Base-by-base conservation (phyloP, 2,329 filamentous ascomycete genomes). In the Pseudopyricularia javanii region DNA sequence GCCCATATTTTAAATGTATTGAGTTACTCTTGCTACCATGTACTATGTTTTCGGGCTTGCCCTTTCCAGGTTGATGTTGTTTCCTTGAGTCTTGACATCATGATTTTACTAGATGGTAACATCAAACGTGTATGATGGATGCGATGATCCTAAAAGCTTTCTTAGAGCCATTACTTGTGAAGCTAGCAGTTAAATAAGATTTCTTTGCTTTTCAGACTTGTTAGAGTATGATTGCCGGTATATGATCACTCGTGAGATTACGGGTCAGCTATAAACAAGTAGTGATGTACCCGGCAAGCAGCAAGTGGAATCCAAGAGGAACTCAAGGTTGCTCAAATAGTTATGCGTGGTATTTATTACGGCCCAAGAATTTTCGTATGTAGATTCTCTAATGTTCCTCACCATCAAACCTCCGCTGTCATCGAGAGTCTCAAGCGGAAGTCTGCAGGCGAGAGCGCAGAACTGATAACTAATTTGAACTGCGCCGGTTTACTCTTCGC, bases 371-470 rank as follows among this genome's bases (percentile, higher is more conserved):
- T n/a, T 35, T 4, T 14, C 33, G 15, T 14, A 12, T 14, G 33
- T 5, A 4, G 9, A 30, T 30, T 4, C 28, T 30, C 9, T 4
- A 26, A 34, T 91, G 84, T 91, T 57, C 75, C 86, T 89, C 82
- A 80, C 82, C 85, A 85, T 91, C 86, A 91, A 91, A 91, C 85
- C 81, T 76, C 75, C 76, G 76, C 70, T 75, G 70, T 83, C 84
- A 88, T 76, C 56, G 73, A 73, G 67, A 64, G 71, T 76, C 79
- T 80, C 74, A 71, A 74, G 17, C 66, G 79, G 79, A 81, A 83
- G 83, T 91, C 86, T 91, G 88, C 86, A 82, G 84, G 83, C 75
- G 74, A 90, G 85, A 77, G 70, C 70, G 67, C 64, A 68, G 70
- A 70, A 61, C 68, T 58, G 64, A 70, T 79, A 72, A 78, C 67